Percentiles rank a stretch among this genome's conserved stretches.
These are phyloP conservation scores for Wickerhamiella occidentalis DNA, from an alignment of 805 yeast species.

Conservation along the genomic window DNA sequence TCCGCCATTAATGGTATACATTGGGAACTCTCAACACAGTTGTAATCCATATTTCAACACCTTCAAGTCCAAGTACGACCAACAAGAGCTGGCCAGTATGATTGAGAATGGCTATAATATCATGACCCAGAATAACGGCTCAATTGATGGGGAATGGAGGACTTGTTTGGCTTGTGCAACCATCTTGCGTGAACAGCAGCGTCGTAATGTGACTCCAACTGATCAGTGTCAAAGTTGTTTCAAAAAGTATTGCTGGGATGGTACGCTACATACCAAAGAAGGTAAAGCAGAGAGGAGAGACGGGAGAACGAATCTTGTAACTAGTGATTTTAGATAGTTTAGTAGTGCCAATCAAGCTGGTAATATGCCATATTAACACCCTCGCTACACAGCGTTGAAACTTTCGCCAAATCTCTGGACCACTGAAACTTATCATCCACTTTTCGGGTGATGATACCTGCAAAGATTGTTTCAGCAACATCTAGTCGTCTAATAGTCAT, in stretches of 20 bases:
- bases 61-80: constrained; percentile 49
- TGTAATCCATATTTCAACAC: constrained; percentile 61
- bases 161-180: constrained; percentile 80
- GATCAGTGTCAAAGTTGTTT: constrained; percentile 68
- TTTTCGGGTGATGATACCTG: too few species aligned
- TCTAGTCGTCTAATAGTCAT: too few species aligned
- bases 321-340: too few species aligned
- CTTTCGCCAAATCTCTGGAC: too few species aligned
- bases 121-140: constrained; percentile 54
- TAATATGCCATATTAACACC: too few species aligned
- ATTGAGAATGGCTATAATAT: constrained; percentile 69
- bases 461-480: too few species aligned
- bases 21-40: constrained; percentile 59
- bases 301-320: constrained; percentile 27
- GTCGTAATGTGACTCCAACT: constrained; percentile 45
- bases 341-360: too few species aligned
- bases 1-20: constrained; percentile 69
- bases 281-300: constrained; percentile 19
- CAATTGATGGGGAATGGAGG: constrained; percentile 58
- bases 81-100: constrained; percentile 46
- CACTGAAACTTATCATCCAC: too few species aligned
- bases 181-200: constrained; percentile 67
- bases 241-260: constrained; percentile 68
- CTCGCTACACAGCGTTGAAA: too few species aligned
- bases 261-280: constrained; percentile 22